These are phyloP conservation scores for Aspergillus neotritici DNA, from an alignment of 2,329 filamentous ascomycete genomes.

Conservation along the genomic window DNA sequence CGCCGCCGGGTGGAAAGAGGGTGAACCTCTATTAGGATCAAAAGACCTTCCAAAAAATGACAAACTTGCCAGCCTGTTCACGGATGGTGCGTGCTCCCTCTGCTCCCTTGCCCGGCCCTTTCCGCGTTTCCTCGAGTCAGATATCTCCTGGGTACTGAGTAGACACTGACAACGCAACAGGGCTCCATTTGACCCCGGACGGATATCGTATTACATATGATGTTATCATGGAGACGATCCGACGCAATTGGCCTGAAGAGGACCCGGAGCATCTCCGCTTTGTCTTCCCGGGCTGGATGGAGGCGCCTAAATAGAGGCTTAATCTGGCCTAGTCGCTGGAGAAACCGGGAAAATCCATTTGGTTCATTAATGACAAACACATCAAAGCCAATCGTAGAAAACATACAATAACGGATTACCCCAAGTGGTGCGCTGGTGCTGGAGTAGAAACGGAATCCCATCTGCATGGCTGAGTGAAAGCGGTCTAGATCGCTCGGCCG, in stretches of 20 bases:
- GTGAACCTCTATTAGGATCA: constrained; percentile 51
- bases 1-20: constrained; percentile 50
- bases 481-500: constrained; percentile 1
- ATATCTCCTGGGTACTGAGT: no score
- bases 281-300: constrained; percentile 51
- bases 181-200: constrained; percentile 53
- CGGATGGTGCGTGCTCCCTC: constrained; percentile 47
- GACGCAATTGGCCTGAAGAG: constrained; percentile 50
- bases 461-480: background rate
- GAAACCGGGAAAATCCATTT: background rate
- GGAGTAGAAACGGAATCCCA: background rate
- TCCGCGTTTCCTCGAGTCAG: no score
- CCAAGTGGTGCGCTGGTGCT: background rate
- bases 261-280: constrained; percentile 47
- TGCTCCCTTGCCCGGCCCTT: no score
- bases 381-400: background rate
- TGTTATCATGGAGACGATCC: constrained; percentile 49
- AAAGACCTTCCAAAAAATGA: constrained; percentile 54
- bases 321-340: background rate
- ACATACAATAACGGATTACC: background rate
- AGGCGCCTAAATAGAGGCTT: constrained; percentile 31
- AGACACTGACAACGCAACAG: constrained; percentile 21
- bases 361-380: background rate
- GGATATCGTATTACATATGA: constrained; percentile 54
- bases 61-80: constrained; percentile 47